A percentile compares a stretch with the other conserved stretches of the same genome.
These are phyloP conservation scores for Trebouxia sp. DNA, from an alignment of 139 green algal species.

Conservation along the genomic window DNA sequence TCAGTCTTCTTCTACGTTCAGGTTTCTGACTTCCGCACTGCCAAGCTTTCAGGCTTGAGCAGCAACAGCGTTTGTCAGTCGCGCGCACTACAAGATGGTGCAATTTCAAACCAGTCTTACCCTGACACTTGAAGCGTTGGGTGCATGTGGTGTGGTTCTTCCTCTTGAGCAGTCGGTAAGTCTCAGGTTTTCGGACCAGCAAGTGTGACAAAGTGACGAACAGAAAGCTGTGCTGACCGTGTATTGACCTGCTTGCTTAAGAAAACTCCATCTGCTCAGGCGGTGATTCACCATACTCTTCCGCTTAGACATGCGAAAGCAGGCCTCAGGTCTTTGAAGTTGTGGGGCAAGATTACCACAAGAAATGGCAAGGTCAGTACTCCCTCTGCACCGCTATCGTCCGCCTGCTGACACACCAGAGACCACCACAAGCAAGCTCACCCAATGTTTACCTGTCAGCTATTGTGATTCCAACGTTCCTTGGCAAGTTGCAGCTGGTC, in stretches of 20 bases:
- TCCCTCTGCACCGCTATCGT: background rate
- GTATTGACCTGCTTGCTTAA: background rate
- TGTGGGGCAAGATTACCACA: constrained; percentile 63
- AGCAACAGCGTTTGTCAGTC: too few species aligned
- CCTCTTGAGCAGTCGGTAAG: constrained; percentile 50
- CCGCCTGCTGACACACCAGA: background rate
- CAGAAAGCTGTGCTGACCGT: too few species aligned
- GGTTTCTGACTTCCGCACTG: too few species aligned
- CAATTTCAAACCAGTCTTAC: constrained; percentile 5
- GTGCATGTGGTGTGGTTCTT: constrained; percentile 59
- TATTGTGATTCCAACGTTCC: too few species aligned
- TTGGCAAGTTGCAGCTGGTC: too few species aligned
- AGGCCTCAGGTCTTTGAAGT: constrained; percentile 53
- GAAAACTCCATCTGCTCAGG: constrained; percentile 38
- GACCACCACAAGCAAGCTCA: constrained; percentile 8
- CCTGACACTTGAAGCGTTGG: constrained; percentile 59
- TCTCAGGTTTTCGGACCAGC: too few species aligned
- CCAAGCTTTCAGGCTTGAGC: too few species aligned
- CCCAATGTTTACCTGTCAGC: background rate
- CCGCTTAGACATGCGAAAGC: constrained; percentile 67
- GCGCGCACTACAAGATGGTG: background rate
- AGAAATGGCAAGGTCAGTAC: constrained; percentile 64
- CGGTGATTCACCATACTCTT: constrained; percentile 62
- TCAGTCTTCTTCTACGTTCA: background rate
- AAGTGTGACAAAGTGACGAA: too few species aligned